Evolutionary conservation across 352 stramenopile genomes (phyloP), one percentile per base, ranked within the genome.

Genomic region (Phytopythium delawarense): DNA sequence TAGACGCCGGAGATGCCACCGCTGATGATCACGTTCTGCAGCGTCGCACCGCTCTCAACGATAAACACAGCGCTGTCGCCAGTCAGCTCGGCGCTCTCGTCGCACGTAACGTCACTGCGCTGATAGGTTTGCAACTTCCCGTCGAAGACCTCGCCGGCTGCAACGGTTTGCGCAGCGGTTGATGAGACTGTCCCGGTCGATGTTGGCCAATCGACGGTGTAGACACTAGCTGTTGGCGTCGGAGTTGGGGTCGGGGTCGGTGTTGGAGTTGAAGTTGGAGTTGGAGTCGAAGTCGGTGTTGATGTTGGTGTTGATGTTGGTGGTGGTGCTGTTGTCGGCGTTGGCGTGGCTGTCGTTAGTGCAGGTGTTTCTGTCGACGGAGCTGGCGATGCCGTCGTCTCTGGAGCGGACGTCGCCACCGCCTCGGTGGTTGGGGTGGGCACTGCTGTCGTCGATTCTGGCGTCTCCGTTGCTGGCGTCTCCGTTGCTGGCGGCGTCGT

Each of bases 1-100:
- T 73, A 81, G 5, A 90, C 69, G 23, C 81, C 75, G 2, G 68
- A 44, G 20, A 81, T 66, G 23, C 76, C 76, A 16, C 62, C 72
- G 34, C 76, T 71, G 44, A 90, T 76, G 65, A 90, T 84, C 16
- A 78, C 81, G 56, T 90, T 90, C 57, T 80, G 77, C 20, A 90
- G 70, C 7, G 72, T 73, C 13, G 76, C 81, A 40, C 81, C 81
- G 2, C 76, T 68, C 60, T 87, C 66, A 12, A 90, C 66, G 59
- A 90, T 68, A 61, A 90, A 90, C 51, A 90, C 77, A 21, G 78
- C 81, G 65, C 78, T 79, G 35, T 58, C 63, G 40, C 57, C 66
- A 7, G 63, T 66, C 30, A 82, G 70, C 28, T 71, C 71, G 18
- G 67, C 67, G 7, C 59, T 63, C 4, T 67, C 64, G 62, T 74